Evolutionary conservation across 495 filamentous ascomycete genomes (phyloP), one percentile per base, ranked within the genome.

Genomic region (Aspergillus campestris): DNA sequence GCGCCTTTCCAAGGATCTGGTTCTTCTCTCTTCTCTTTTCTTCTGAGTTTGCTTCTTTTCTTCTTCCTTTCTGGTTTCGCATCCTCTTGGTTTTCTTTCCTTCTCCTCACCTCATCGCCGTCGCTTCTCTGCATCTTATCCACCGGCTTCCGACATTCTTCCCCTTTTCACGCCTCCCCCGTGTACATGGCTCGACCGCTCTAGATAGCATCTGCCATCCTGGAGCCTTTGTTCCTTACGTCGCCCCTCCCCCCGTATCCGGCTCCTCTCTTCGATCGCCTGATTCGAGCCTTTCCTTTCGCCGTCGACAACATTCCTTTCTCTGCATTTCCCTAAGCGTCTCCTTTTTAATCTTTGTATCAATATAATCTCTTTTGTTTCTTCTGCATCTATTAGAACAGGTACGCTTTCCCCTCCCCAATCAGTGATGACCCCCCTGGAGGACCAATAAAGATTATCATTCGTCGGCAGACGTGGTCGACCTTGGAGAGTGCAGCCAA

Each of bases 101-200:
- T 53, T 39, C 43, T 43, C 51, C 55, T 56, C 38, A 27, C 38
- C 40, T 51, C 30, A 44, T 40, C 44, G 41, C 36, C 15, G 39
- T 36, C 24, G 39, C 31, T 9, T 37, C 31, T 43, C 12, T 49
- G 29, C 42, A 18, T 36, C 34, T 49, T 31, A 31, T 37, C 36
- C 15, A 12, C 41, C 38, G 12, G 34, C n/a, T 40, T 44, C 36
- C 48, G 34, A 31, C 38, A 34, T 34, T 44, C 18, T 48, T 34
- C 14, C 38, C 34, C 14, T 40, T 38, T 36, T 39, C 33, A 9
- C 36, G 3, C 10, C 34, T 36, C 42, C 44, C 33, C 53, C 56
- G 58, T 61, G 59, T 69, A 65, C 58, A 71, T 71, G 64, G 61
- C 64, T 60, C 45, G 55, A 59, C 51, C 49, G 50, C 53, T 59